These are phyloP conservation scores for Parasitella parasitica DNA, from an alignment of 371 early-diverging fungal species.

Conservation along the genomic window DNA sequence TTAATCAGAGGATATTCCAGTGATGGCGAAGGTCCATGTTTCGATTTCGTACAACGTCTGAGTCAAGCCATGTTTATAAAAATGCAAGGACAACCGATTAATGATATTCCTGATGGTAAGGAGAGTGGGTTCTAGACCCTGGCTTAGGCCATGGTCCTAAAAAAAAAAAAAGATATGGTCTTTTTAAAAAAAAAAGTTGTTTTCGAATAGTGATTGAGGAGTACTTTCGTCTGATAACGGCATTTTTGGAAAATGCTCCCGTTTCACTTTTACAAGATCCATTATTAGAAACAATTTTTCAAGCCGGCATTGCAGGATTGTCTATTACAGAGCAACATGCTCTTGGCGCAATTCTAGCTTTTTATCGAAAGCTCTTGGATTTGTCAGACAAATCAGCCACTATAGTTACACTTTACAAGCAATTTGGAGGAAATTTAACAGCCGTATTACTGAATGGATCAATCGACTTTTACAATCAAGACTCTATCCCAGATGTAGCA, in stretches of 20 bases:
- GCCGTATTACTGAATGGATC: conserved; percentile 45
- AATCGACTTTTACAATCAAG: conserved; percentile 49
- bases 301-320: conserved; percentile 64
- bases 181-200: no score
- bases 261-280: conserved; percentile 48
- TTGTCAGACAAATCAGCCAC: neutral
- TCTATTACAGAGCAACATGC: conserved; percentile 62
- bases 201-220: conserved; percentile 56
- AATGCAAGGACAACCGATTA: conserved; percentile 30
- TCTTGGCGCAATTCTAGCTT: conserved; percentile 55
- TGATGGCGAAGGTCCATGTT: conserved; percentile 10
- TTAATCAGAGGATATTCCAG: conserved; percentile 34
- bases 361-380: conserved; percentile 40
- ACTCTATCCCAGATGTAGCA: conserved; percentile 47
- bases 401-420: conserved; percentile 30
- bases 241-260: conserved; percentile 60
- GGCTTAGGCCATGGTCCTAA: neutral
- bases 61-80: conserved; percentile 15
- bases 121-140: neutral
- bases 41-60: conserved; percentile 10
- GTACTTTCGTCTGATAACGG: conserved; percentile 61
- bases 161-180: neutral
- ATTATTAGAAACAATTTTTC: conserved; percentile 49
- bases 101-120: conserved; percentile 61
- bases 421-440: conserved; percentile 37